These are phyloP conservation scores for Paraconiothyrium sp. DNA, from an alignment of 2,329 filamentous ascomycete species.

Conservation along the genomic window DNA sequence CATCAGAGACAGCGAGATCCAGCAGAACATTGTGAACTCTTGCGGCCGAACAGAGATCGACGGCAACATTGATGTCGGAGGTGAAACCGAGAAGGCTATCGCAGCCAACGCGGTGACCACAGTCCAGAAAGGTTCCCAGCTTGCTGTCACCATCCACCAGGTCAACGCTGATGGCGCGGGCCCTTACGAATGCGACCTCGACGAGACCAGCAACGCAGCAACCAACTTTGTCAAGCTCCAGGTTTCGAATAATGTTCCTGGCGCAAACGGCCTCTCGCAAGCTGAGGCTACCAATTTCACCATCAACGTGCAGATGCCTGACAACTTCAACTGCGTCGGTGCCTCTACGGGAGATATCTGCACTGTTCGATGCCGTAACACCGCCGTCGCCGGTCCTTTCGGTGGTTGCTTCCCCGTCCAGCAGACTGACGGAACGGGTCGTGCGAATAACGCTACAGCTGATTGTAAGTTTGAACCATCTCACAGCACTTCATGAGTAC, in stretches of 20 bases:
- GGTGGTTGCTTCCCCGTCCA: slow-evolving; percentile 69
- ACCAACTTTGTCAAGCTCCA: slow-evolving; percentile 59
- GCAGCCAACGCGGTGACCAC: slow-evolving; percentile 41
- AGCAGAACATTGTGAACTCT: slow-evolving; percentile 49
- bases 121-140: slow-evolving; percentile 35
- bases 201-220: slow-evolving; percentile 61
- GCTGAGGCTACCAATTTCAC: slow-evolving; percentile 65
- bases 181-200: slow-evolving; percentile 72
- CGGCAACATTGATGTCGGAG: slow-evolving; percentile 51
- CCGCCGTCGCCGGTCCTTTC: slow-evolving; percentile 69
- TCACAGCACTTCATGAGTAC: slow-evolving; percentile 15
- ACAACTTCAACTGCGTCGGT: slow-evolving; percentile 63
- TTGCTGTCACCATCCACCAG: slow-evolving; percentile 60
- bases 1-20: slow-evolving; percentile 49
- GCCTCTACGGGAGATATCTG: slow-evolving; percentile 67
- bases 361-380: slow-evolving; percentile 70
- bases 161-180: slow-evolving; percentile 74
- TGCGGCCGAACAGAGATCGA: slow-evolving; percentile 49
- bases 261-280: slow-evolving; percentile 66
- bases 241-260: slow-evolving; percentile 68
- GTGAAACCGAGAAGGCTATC: slow-evolving; percentile 50
- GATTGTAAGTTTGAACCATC: slow-evolving; percentile 34
- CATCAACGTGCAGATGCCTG: slow-evolving; percentile 66
- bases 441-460: slow-evolving; percentile 32
- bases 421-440: slow-evolving; percentile 58